These are phyloP conservation scores for Passiflora organensis DNA, from an alignment of 345 rosid genomes.

Conservation along the genomic window DNA sequence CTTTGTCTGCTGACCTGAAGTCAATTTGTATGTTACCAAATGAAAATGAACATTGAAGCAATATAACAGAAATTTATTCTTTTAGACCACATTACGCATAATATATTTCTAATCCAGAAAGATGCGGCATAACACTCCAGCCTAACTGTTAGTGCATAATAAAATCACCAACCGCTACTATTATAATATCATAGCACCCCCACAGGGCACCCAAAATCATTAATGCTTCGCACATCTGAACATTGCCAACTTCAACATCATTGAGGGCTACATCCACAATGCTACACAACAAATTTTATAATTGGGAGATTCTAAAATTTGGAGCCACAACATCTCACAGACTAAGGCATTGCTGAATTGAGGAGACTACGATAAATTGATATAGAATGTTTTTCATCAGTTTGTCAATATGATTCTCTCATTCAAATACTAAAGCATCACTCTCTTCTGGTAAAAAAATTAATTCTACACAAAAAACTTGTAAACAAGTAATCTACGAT, in stretches of 20 bases:
- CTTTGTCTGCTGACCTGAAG: slow-evolving; percentile 85
- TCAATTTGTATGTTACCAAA: slow-evolving; percentile 15
- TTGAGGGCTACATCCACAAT: too few relatives aligned
- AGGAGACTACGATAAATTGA: too few relatives aligned
- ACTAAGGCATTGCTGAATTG: too few relatives aligned
- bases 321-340: too few relatives aligned
- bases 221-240: slow-evolving; percentile 1
- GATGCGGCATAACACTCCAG: neutral
- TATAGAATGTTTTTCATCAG: too few relatives aligned
- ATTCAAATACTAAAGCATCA: too few relatives aligned
- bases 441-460: too few relatives aligned
- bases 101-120: neutral
- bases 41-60: slow-evolving; percentile 1
- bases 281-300: too few relatives aligned
- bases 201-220: neutral
- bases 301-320: too few relatives aligned
- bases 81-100: neutral
- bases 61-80: neutral
- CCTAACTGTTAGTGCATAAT: neutral
- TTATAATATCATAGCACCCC: too few relatives aligned
- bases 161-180: neutral
- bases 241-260: neutral
- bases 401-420: too few relatives aligned
- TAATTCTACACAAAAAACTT: too few relatives aligned
- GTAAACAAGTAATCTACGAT: neutral